These are phyloP conservation scores for Fusarium sacchari DNA, from an alignment of 2,329 filamentous ascomycete genomes.

Conservation along the genomic window DNA sequence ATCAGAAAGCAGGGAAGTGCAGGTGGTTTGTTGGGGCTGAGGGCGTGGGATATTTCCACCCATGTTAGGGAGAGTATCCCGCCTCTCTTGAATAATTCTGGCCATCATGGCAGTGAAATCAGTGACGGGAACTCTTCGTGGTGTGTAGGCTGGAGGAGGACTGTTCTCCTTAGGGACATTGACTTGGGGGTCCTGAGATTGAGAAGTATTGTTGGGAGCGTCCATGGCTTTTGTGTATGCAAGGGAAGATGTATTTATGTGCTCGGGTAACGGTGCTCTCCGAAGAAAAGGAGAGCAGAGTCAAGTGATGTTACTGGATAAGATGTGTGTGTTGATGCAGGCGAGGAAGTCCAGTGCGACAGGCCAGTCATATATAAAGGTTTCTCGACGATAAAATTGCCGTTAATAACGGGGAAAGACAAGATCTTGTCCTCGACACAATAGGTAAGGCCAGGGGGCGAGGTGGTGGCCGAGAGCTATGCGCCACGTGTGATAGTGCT, in stretches of 20 bases:
- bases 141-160: conserved; percentile 48
- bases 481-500: conserved; percentile 28
- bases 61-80: conserved; percentile 3
- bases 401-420: conserved; percentile 20
- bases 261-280: background rate
- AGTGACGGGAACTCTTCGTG: conserved; percentile 23
- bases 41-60: background rate
- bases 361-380: conserved; percentile 25
- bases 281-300: background rate
- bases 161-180: conserved; percentile 37
- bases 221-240: conserved; percentile 23
- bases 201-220: conserved; percentile 20
- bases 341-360: background rate
- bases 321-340: background rate
- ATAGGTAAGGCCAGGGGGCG: conserved; percentile 26
- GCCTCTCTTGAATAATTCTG: conserved; percentile 28
- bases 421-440: conserved; percentile 27
- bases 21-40: conserved; percentile 15
- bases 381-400: conserved; percentile 10
- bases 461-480: conserved; percentile 33
- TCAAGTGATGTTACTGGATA: background rate
- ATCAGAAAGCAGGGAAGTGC: conserved; percentile 7
- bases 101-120: conserved; percentile 29
- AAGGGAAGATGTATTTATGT: background rate
- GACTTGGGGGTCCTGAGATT: conserved; percentile 21